These are phyloP conservation scores for Fistulina hepatica DNA, from an alignment of 1,284 basidiomycete species.

Conservation along the genomic window DNA sequence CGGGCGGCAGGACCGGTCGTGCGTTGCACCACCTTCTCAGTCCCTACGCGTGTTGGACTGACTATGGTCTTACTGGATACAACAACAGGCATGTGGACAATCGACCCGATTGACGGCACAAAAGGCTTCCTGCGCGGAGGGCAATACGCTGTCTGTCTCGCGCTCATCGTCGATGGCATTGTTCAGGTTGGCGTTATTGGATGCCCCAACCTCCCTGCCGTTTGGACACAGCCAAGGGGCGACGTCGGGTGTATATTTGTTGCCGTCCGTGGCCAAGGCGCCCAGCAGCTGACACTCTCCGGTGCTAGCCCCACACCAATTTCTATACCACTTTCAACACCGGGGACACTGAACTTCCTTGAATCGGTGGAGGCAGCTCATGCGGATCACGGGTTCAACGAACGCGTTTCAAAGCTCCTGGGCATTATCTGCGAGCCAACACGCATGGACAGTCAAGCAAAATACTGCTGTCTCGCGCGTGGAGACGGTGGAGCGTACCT, in stretches of 20 bases:
- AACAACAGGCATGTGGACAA: conserved; percentile 81
- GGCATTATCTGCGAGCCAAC: conserved; percentile 57
- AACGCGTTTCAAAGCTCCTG: conserved; percentile 61
- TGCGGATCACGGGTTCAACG: conserved; percentile 78
- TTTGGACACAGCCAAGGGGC: conserved; percentile 44
- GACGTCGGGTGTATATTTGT: conserved; percentile 75
- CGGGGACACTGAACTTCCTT: conserved; percentile 59
- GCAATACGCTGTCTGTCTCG: conserved; percentile 95
- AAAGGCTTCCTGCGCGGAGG: conserved; percentile 95
- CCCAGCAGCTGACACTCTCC: conserved; percentile 53
- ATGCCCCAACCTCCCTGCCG: conserved; percentile 84
- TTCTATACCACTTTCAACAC: conserved; percentile 33
- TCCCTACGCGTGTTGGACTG: conserved; percentile 16
- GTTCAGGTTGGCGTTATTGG: conserved; percentile 90
- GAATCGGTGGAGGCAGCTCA: conserved; percentile 94
- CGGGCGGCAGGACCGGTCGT: conserved; percentile 75
- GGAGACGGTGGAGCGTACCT: conserved; percentile 89
- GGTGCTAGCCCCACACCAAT: conserved; percentile 36
- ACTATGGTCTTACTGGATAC: conserved; percentile 14
- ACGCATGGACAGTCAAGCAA: conserved; percentile 98
- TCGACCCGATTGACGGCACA: conserved; percentile 89
- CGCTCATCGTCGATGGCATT: conserved; percentile 76
- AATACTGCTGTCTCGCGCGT: conserved; percentile 82
- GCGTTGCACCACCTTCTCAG: conserved; percentile 25
- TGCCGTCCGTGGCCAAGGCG: conserved; percentile 75